Percentiles rank a stretch among this genome's conserved stretches.
phyloP scores from a whole-genome alignment of 2,329 filamentous ascomycete genomes.

The Cladosporium colombiae region DNA sequence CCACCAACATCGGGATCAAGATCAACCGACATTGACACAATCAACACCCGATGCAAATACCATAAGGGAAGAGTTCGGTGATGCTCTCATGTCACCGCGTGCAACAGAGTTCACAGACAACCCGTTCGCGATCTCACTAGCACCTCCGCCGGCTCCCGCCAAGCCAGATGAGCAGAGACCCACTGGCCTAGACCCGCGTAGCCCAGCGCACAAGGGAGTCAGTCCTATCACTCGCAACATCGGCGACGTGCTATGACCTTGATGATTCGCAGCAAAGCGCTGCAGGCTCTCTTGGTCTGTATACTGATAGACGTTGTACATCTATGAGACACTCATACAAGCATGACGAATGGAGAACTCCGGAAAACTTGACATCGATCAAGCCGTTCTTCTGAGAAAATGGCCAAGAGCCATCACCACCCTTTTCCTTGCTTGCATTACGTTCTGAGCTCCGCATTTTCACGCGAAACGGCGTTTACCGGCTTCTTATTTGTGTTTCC shows the following conservation, averaged over 20 bases:
- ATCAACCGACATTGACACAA: not conserved
- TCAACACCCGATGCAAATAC: not conserved
- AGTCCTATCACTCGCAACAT: slow-evolving; percentile 76
- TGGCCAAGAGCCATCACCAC: not conserved
- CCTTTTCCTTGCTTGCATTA: not conserved
- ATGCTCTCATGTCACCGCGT: slow-evolving; percentile 67
- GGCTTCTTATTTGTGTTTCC: not conserved
- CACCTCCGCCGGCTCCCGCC: slow-evolving; percentile 35
- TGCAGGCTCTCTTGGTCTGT: not conserved
- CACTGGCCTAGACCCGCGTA: slow-evolving; percentile 63
- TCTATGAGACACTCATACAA: not conserved
- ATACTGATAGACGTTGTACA: not conserved
- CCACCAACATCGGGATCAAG: not conserved
- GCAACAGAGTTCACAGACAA: slow-evolving; percentile 72
- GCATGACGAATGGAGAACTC: not conserved
- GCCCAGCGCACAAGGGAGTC: slow-evolving; percentile 72
- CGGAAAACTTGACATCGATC: not conserved
- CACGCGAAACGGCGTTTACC: not conserved
- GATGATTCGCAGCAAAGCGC: not conserved
- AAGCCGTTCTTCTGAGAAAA: not conserved
- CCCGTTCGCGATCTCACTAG: slow-evolving; percentile 53
- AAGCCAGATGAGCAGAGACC: slow-evolving; percentile 54
- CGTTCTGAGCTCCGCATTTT: not conserved
- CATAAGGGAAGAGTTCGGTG: slow-evolving; percentile 16
- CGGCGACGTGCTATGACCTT: slow-evolving; percentile 67